These are phyloP conservation scores for Puccinia polysora DNA, from an alignment of 1,284 basidiomycete genomes.

Conservation along the genomic window DNA sequence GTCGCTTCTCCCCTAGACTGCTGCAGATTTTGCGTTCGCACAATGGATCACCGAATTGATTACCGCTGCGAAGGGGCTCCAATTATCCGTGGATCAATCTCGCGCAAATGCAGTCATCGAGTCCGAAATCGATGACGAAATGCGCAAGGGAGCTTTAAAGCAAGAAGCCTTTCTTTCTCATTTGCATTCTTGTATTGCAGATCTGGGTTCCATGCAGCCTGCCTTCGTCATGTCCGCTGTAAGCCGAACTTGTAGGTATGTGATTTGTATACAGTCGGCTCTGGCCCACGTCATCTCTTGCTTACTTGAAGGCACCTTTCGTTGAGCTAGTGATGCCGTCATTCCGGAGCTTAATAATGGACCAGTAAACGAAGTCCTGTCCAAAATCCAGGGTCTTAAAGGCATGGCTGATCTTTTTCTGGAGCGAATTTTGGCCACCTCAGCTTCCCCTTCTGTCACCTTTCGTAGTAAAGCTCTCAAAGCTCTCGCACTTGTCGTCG, in stretches of 20 bases:
- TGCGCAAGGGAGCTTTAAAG: background rate
- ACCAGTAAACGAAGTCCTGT: constrained; percentile 29
- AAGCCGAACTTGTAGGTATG: constrained; percentile 15
- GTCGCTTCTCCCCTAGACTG: constrained; percentile 11
- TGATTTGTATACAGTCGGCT: background rate
- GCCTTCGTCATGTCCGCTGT: background rate
- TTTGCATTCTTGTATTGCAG: constrained; percentile 5
- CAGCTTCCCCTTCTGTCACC: constrained; percentile 33
- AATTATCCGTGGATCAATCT: constrained; percentile 8
- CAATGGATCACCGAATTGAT: constrained; percentile 40
- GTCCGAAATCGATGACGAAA: background rate
- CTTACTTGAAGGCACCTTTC: background rate
- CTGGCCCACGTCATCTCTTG: no score
- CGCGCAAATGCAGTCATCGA: background rate
- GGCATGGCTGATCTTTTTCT: constrained; percentile 30
- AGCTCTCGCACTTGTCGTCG: constrained; percentile 39
- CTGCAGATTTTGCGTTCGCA: constrained; percentile 28
- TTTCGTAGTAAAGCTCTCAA: constrained; percentile 43
- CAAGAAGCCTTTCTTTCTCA: background rate
- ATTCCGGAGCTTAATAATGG: background rate
- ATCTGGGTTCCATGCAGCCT: constrained; percentile 25
- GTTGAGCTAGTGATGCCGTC: constrained; percentile 9
- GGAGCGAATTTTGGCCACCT: constrained; percentile 27
- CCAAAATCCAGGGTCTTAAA: constrained; percentile 39
- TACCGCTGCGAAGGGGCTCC: constrained; percentile 9